phyloP scores from a whole-genome alignment of 805 yeast species.

The Metschnikowia lochheadii region DNA sequence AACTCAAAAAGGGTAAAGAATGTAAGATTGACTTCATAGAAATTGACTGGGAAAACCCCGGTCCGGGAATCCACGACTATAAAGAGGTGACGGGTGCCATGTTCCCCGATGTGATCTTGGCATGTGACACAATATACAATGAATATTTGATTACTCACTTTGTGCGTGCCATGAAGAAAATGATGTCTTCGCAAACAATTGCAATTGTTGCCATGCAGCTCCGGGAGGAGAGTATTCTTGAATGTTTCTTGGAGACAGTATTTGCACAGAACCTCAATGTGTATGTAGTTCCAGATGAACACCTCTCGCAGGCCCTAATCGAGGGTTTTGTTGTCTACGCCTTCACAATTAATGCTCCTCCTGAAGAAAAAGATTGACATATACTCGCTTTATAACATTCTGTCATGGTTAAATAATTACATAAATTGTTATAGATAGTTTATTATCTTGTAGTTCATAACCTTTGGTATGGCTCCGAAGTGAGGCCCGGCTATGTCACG shows the following conservation, averaged over 20 bases:
- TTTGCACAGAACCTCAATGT: conserved; percentile 31
- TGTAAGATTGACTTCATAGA: conserved; percentile 43
- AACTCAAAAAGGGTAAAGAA: background rate
- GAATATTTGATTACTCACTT: conserved; percentile 52
- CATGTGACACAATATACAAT: conserved; percentile 66
- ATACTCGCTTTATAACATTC: too few species aligned
- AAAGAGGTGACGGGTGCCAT: conserved; percentile 6
- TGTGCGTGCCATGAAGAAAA: conserved; percentile 36
- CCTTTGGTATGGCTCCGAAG: too few species aligned
- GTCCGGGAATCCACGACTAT: conserved; percentile 26
- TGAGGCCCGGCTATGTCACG: background rate
- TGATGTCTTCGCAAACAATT: conserved; percentile 30
- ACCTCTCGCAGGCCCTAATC: conserved; percentile 28
- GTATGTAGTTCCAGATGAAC: conserved; percentile 28
- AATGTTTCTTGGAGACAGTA: conserved; percentile 38
- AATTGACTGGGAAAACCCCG: conserved; percentile 59
- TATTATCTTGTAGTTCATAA: background rate
- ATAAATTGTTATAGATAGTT: too few species aligned
- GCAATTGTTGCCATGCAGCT: conserved; percentile 49
- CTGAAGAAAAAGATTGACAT: too few species aligned
- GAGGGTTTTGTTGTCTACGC: conserved; percentile 47
- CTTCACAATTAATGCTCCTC: conserved; percentile 4
- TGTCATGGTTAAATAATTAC: too few species aligned
- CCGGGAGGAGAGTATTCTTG: conserved; percentile 48
- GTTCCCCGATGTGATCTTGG: conserved; percentile 47